Evolutionary conservation across 495 filamentous ascomycete species (phyloP), one percentile per base, ranked within the genome.

Genomic region (Aspergillus cristatus): DNA sequence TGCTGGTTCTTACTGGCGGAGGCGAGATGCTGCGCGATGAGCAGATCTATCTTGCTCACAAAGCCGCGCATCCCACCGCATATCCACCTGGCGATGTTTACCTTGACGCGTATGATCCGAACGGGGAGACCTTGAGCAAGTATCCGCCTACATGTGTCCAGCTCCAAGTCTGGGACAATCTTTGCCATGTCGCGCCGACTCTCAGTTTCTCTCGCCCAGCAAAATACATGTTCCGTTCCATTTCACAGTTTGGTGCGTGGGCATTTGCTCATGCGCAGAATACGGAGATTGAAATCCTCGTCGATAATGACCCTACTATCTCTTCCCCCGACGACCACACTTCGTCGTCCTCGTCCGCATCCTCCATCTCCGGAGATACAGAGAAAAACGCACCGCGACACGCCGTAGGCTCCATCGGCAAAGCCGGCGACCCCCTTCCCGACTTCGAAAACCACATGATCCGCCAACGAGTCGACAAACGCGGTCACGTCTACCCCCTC

Each of bases 161-260:
- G 55, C 67, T 97, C n/a, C 90, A 97, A 57, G 82, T 97, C 6
- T 96, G 90, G 86, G 90, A 96, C 20, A 78, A 94, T 51, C 63
- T 94, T 13, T 97, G 90, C 37, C 90, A 97, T 53, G 90, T 94
- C 10, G 84, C 81, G 2, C 84, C 87, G 4, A 93, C 87, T 1
- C 65, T 97, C 10, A 90, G 84, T 54, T 97, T 90, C 51, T 95
- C 90, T 0, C 68, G 78, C n/a, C 90, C 90, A 1, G 90, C 90
- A 7, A 97, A 95, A 50, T 84, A 82, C 53, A 94, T 96, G 86
- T 95, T 83, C 54, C 75, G 86, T 15, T 79, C 81, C 6, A 78
- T 96, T 16, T 84, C 90, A 1, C 88, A 95, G 40, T 95, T 97
- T 53, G 84, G 86, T 7, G 84, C 86, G 0, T 94, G 88, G 88